Evolutionary conservation across 2,329 filamentous ascomycete species (phyloP), one percentile per base, ranked within the genome.

Genomic region (Cryphonectria carpinicola): DNA sequence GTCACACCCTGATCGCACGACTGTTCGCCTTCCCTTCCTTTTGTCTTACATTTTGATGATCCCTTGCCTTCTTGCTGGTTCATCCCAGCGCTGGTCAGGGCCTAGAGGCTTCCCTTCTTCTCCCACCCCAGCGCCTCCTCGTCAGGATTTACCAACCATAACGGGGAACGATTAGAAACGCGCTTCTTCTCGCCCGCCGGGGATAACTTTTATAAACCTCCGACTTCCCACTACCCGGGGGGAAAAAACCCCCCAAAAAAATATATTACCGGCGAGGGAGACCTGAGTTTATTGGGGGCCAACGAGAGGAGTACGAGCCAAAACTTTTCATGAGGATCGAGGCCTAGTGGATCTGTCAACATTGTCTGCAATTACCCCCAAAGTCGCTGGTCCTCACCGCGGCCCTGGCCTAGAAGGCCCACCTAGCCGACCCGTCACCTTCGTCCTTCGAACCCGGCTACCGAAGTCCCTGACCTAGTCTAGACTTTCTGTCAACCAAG

Each of bases 361-460:
- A 28, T 56, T 28, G 52, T 56, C 52, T 28, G 52, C 25, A 56
- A 56, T 56, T 28, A 25, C 25, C 22, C n/a, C 22, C n/a, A 56
- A 3, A 3, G 5, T 13, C 22, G 52, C 28, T 56, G 52, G 52
- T 17, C 52, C 10, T 56, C n/a, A 10, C 52, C 25, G n/a, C 25
- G 52, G 52, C 52, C 52, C n/a, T 25, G n/a, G 52, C 52, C 49
- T 3, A 32, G 13, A n/a, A 49, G 65, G 19, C 65, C 65, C 65
- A 67, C 54, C 28, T 14, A 25, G 65, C 43, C 54, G 52, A 56
- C 22, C 32, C 65, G 37, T 43, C 52, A 43, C 25, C 37, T 39
- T 28, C 52, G 39, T 69, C 32, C 28, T 25, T 65, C 17, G 8
- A 46, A 32, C 65, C 62, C 49, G 39, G 25, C 28, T 37, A 49